Conservation (phyloP, 2,329 filamentous ascomycete genomes). For the Fusarium nematophilum region DNA sequence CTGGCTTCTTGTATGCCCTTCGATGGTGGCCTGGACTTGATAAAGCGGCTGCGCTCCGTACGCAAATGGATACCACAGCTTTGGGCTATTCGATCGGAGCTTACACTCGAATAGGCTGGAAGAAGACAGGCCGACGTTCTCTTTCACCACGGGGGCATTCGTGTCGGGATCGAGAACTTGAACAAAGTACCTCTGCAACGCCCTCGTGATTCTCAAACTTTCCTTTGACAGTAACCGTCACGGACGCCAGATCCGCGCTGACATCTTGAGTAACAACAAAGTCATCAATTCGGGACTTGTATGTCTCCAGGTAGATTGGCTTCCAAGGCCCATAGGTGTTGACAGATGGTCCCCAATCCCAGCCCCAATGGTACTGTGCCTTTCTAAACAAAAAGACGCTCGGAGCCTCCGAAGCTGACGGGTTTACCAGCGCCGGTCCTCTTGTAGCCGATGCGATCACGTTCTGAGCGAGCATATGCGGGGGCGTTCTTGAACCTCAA, state of each 20-base stretch:
- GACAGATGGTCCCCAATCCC: slow-evolving; percentile 76
- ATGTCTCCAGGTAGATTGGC: slow-evolving; percentile 73
- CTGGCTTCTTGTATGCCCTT: slow-evolving; percentile 50
- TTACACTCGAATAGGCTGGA: slow-evolving; percentile 3
- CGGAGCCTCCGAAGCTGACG: background rate
- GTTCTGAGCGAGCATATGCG: slow-evolving; percentile 54
- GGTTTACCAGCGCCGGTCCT: background rate
- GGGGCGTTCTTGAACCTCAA: slow-evolving; percentile 59
- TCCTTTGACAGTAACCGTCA: background rate
- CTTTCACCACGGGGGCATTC: background rate
- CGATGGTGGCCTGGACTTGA: background rate
- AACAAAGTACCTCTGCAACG: background rate
- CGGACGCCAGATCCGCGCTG: background rate
- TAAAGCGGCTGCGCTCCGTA: slow-evolving; percentile 27
- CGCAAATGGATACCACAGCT: slow-evolving; percentile 34
- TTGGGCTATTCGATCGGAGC: slow-evolving; percentile 53
- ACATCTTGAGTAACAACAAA: slow-evolving; percentile 54
- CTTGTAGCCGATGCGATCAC: slow-evolving; percentile 40
- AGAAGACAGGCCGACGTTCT: background rate
- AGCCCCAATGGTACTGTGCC: slow-evolving; percentile 77
- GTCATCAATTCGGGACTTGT: slow-evolving; percentile 68
- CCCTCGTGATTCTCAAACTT: background rate
- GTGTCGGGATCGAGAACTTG: background rate
- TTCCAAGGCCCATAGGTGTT: slow-evolving; percentile 75
- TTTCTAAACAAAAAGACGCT: slow-evolving; percentile 58